Percentiles rank a stretch among this genome's conserved stretches.
These are phyloP conservation scores for Phytophthora multivora DNA, from an alignment of 352 stramenopile species.

Conservation along the genomic window DNA sequence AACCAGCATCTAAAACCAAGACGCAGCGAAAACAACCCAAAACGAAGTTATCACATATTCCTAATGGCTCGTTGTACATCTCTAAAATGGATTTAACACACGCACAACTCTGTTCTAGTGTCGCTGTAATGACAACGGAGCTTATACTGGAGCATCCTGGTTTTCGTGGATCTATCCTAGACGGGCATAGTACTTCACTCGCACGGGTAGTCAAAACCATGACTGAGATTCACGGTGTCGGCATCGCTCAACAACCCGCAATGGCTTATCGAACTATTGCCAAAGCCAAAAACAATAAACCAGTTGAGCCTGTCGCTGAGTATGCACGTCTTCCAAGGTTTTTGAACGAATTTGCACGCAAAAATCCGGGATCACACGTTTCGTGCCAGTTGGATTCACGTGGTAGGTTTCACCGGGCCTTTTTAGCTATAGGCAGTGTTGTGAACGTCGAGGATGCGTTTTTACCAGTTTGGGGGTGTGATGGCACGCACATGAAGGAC, in stretches of 20 bases:
- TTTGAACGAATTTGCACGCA: not conserved
- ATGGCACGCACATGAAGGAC: constrained; percentile 17
- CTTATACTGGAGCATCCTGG: not conserved
- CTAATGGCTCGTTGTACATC: constrained; percentile 4
- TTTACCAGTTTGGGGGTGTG: constrained; percentile 13
- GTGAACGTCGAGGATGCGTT: not conserved
- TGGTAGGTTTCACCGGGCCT: constrained; percentile 5
- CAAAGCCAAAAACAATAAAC: not conserved
- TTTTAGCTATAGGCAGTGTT: too few species aligned
- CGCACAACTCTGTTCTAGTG: constrained; percentile 1
- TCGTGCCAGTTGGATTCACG: constrained; percentile 1
- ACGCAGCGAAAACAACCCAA: not conserved
- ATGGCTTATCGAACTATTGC: not conserved
- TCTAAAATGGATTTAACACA: not conserved
- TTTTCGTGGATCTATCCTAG: not conserved
- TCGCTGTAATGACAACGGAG: not conserved
- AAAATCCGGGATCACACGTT: constrained; percentile 6
- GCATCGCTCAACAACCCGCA: not conserved
- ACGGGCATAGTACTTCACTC: not conserved
- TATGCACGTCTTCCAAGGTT: constrained; percentile 1
- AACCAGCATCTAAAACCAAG: not conserved
- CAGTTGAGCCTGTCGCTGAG: not conserved
- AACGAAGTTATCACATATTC: constrained; percentile 2
- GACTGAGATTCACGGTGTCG: not conserved
- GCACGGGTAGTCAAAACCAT: constrained; percentile 2